These are phyloP conservation scores for Pichia kudriavzevii DNA, from an alignment of 1,139 yeast species.

Conservation along the genomic window DNA sequence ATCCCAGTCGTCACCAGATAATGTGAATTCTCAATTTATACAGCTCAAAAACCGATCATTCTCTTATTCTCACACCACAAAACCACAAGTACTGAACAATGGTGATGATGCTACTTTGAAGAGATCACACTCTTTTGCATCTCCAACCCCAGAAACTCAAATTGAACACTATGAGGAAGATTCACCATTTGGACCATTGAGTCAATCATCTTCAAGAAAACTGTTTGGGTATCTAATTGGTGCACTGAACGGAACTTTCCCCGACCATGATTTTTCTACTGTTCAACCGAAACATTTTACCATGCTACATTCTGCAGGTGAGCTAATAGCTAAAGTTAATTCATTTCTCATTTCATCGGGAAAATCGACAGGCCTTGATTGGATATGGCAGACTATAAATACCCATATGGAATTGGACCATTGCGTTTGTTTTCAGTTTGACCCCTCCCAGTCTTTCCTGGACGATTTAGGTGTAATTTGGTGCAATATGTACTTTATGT, in stretches of 20 bases:
- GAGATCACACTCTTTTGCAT: constrained; percentile 22
- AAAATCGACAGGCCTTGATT: constrained; percentile 43
- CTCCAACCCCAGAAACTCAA: constrained; percentile 23
- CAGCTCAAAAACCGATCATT: constrained; percentile 26
- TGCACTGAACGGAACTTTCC: constrained; percentile 83
- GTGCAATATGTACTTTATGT: constrained; percentile 90
- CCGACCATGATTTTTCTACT: constrained; percentile 88
- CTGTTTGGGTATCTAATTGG: constrained; percentile 88
- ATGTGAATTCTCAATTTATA: constrained; percentile 25
- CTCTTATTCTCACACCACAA: constrained; percentile 25
- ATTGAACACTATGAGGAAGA: constrained; percentile 15
- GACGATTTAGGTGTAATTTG: constrained; percentile 75
- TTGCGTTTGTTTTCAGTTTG: constrained; percentile 70
- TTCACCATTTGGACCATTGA: constrained; percentile 93
- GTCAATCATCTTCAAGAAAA: constrained; percentile 73
- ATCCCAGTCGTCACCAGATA: constrained; percentile 11
- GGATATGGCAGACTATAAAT: constrained; percentile 88
- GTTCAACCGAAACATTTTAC: constrained; percentile 82
- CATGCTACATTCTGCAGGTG: constrained; percentile 41
- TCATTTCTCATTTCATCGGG: constrained; percentile 78
- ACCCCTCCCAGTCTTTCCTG: constrained; percentile 72
- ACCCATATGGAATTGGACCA: constrained; percentile 75
- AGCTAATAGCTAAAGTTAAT: constrained; percentile 67
- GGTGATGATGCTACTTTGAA: constrained; percentile 5
- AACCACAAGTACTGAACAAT: constrained; percentile 14